Evolutionary conservation across 257 asterid genomes (phyloP), one percentile per base, ranked within the genome.

Genomic region (Vinca minor): DNA sequence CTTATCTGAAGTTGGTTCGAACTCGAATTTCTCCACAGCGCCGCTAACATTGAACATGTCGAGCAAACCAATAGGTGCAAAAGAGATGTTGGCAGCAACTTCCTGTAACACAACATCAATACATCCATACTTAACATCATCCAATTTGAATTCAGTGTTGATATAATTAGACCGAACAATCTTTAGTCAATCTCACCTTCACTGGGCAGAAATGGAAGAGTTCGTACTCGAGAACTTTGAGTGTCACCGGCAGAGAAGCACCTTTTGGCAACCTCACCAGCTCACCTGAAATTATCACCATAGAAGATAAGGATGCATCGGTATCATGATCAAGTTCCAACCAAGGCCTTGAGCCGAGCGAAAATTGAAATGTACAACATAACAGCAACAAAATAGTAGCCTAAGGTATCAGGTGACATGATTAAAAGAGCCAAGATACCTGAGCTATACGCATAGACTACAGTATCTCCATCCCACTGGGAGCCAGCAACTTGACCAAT

Each of bases 21-120:
- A 79, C 34, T 84, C 87, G 20, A 74, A 69, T 56, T 78, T 82
- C 73, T 91, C 95, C 71, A 86, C 76, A 25, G 96, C 98, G 41
- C 98, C 98, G 48, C 91, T 72, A 8, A 87, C 65, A 76, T 88
- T 91, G 85, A 88, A 85, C 98, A 91, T 91, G 77, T 83, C 85
- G 47, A 91, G 85, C 58, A 91, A 69, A 45, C 98, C 98, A n/a
- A 91, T 86, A 42, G 98, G 95, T 21, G 95, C 95, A 7, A 91
- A 85, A 32, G 77, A 83, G 26, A 82, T 49, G 68, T 75, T 60
- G 39, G 47, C 65, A 0, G 83, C 72, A 23, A 86, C 73, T 64
- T 79, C 81, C 98, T 91, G 85, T 59, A 60, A 44, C n/a, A 38
- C 15, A 41, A 63, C 53, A 58, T 9, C 42, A 17, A 14, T 31